Percentiles rank a stretch among this genome's conserved stretches.
phyloP scores from a whole-genome alignment of 129 eudicot species.

The Centrapalus pauciflorus region DNA sequence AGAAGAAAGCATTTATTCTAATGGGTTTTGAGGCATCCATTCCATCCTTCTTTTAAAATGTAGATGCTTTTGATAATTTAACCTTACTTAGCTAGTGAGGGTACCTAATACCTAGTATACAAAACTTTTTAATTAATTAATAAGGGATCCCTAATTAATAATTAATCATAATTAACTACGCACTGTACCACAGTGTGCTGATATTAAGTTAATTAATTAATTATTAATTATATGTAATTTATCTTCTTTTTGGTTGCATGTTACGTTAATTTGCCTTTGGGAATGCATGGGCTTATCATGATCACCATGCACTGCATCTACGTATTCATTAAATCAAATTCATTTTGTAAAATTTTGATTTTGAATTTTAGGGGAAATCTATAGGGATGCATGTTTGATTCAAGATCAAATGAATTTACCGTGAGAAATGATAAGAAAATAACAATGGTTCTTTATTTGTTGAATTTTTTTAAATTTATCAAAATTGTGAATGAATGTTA shows the following conservation, averaged over 20 bases:
- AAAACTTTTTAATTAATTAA: background rate
- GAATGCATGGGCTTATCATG: background rate
- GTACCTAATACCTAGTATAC: background rate
- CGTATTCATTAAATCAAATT: background rate
- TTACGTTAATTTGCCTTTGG: background rate
- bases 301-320: background rate
- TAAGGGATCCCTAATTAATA: no score
- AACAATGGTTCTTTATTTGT: no score
- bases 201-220: background rate
- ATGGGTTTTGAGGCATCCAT: constrained; percentile 32
- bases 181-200: background rate
- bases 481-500: no score
- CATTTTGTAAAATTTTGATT: background rate
- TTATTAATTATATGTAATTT: no score
- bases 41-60: constrained; percentile 20
- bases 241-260: background rate
- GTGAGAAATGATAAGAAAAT: no score
- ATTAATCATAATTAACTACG: background rate
- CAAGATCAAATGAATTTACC: no score
- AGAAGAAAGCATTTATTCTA: constrained; percentile 82
- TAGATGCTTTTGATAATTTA: constrained; percentile 22
- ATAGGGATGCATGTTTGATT: no score
- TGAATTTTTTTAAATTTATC: no score
- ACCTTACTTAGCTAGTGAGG: constrained; percentile 11
- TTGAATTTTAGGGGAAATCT: background rate